Evolutionary conservation across 2,329 filamentous ascomycete species (phyloP), one percentile per base, ranked within the genome.

Genomic region (Xylariales sp.): DNA sequence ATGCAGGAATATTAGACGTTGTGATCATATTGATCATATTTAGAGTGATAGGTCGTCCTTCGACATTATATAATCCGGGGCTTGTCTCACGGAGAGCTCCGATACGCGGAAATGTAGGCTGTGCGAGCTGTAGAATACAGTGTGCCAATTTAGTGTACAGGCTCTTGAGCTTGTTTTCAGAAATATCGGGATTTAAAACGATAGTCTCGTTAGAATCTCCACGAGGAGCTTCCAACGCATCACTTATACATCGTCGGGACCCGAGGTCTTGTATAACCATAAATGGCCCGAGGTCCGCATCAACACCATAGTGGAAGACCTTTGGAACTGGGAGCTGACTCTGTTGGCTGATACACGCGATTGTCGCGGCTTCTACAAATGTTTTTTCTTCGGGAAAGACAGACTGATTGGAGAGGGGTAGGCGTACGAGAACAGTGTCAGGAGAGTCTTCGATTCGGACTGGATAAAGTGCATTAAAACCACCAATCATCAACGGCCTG

Each of bases 1-100:
- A 38, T 33, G 40, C 37, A 21, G 46, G 44, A 23, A 47, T 42
- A 19, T 42, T 44, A 15, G 49, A 46, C 15, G 40, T 38, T 17
- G 38, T 45, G 20, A 61, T 25, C 39, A 65, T 51, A 13, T 66
- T 56, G 37, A 58, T 69, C 62, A 72, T 68, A 37, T 65, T 65
- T 2, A 57, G 51, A 3, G 60, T 63, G 4, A 70, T 38, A 3
- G 65, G 65, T n/a, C 62, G 51, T 17, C 48, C 45, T 6, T 29
- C 42, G 4, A 63, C 55, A 30, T 45, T 48, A 47, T 54, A 60
- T 3, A 18, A 45, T 6, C 51, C 48, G 16, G 52, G 39, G 3
- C 47, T 41, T 1, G 43, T 28, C 37, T 63, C 46, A 21, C 43
- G 34, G 1, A 70, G 47, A 14, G 55, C 61, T 6, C 65, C 66